Evolutionary conservation across 306 rosid genomes (phyloP), one percentile per base, ranked within the genome.

Genomic region (Ormosia semicastrata): DNA sequence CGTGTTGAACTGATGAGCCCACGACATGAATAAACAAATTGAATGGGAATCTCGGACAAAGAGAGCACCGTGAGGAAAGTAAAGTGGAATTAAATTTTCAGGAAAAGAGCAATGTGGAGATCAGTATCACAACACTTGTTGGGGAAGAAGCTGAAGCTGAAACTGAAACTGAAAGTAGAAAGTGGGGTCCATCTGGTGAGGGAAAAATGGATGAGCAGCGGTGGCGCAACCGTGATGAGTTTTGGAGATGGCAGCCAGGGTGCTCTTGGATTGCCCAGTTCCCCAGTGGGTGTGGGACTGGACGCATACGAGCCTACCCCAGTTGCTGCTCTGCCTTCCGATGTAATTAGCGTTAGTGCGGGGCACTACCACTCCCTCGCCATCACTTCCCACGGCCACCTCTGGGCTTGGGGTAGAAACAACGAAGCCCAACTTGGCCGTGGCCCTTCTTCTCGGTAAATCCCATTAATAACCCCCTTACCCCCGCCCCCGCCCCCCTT

Each of bases 361-460:
- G 99, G 99, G 5, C 99, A 93, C 50, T 95, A 93, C 63, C 99
- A 93, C 84, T 95, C 97, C 46, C 93, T 95, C 8, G 99, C 94
- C 12, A 60, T 90, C 75, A 88, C 91, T 69, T 87, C 90, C 2
- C 68, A 73, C 2, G 95, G 93, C 1, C 82, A 89, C 43, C 87
- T 95, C 34, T 95, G 98, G 98, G 89, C 97, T 69, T 93, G 97
- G 98, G 98, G 98, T 59, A 67, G 98, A 76, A 92, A 95, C 91
- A 77, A 85, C 36, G 97, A 93, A 74, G 93, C 88, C 7, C 99
- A 93, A 88, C 97, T 95, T 4, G 95, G 98, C 67, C 94, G 93
- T 67, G 97, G 93, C 1, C 56, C 75, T 77, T 76, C 88, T 49
- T 67, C 92, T 40, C 84, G 94, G 97, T 92, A 46, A 44, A 1